Evolutionary conservation across 495 filamentous ascomycete genomes (phyloP), one percentile per base, ranked within the genome.

Genomic region (Darksidea phi): DNA sequence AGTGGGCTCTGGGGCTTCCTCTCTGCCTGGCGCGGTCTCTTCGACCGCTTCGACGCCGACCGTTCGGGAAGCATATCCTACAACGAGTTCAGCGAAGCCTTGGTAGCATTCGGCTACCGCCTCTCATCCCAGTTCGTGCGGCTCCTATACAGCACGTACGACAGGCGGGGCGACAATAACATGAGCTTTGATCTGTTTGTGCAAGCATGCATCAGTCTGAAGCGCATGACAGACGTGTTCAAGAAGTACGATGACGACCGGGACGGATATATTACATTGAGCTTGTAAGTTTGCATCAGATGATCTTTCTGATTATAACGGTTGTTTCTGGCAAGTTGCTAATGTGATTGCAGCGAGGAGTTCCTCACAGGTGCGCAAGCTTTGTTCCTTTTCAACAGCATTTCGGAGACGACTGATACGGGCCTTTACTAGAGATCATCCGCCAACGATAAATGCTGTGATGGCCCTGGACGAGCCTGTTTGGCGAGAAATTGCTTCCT

Each of bases 191-290:
- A 98, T 79, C 76, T 98, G 48, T 98, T 97, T 73, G 94, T 98
- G 64, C 94, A 98, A 79, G 91, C 90, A 26, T 97, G 94, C 72
- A 98, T 98, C 69, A 88, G 84, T 70, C 78, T 98, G 67, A 95
- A 96, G 82, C 81, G 95, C 59, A 97, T 98, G 93, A 98, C 94
- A 62, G 94, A 98, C 73, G 93, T 97, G 18, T 98, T 98, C 73
- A 98, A 98, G 84, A 90, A 88, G 71, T 98, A 97, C 75, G 94
- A 98, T 63, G 89, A 95, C 59, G 94, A 98, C 75, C 84, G 94
- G 28, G 94, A 97, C 76, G 94, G 94, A 32, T 78, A 74, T 64
- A 76, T 78, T 54, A 77, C 74, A 25, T 51, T 78, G 62, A 73
- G 68, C 55, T 77, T 75, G 71, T 76, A 61, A 68, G 74, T 76